Evolutionary conservation across 495 filamentous ascomycete genomes (phyloP), one percentile per base, ranked within the genome.

Genomic region (Aspergillus panamensis): DNA sequence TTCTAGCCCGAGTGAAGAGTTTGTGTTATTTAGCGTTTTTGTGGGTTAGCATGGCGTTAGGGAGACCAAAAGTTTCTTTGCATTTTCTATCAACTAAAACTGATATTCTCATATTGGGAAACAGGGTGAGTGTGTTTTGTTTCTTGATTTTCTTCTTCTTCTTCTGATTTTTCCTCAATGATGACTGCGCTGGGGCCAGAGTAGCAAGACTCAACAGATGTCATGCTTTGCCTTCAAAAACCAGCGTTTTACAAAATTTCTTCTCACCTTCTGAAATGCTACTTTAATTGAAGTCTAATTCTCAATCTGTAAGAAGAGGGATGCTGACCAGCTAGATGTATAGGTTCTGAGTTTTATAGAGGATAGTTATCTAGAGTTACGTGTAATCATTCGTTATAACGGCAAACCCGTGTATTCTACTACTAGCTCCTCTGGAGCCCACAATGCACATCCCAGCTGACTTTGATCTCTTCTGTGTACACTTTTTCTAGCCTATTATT

Each of bases 121-220:
- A 42, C 42, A 20, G 31, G 40, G 20, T 58, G 32, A 39, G 30
- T 45, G 6, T 20, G 16, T 45, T 45, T 20, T 45, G 3, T 45
- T 19, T n/a, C 8, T 19, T 44, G 2, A 10, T 39, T 39, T 39
- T 39, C 42, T 20, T 44, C 16, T 16, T 19, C 40, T 16, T 43
- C 12, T 43, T 16, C 44, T 6, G 33, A 4, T 48, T 57, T 60
- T 35, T 35, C 53, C 32, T 61, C 37, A 31, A 14, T 75, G 80
- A 82, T 81, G 80, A 81, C 65, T 65, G 60, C 70, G 78, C 80
- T 81, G 77, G 79, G 80, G 79, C 80, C 78, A 82, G 72, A 81
- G 75, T 78, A 82, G 76, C 63, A 71, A 72, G 68, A 72, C 67
- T 72, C 69, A 53, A 59, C 53, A 58, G 71, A 72, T 72, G 72